Percentiles rank a stretch among this genome's conserved stretches.
Evolutionary conservation across 805 yeast species (phyloP).

Genomic region (Komagataella populi): DNA sequence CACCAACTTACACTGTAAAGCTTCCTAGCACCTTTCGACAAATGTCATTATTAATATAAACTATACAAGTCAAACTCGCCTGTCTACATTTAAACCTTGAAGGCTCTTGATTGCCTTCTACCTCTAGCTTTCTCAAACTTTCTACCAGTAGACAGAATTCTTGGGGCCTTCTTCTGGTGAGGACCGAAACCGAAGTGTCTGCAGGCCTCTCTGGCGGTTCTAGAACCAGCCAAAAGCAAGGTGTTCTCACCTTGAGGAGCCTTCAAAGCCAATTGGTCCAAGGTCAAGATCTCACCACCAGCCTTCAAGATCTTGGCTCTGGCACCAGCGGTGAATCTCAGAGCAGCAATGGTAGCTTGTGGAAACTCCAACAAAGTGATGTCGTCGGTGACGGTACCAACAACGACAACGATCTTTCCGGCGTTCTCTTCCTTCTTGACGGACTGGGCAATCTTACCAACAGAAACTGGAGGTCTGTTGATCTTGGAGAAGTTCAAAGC

Average conservation of each 20-base stretch:
- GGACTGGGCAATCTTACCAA: constrained; percentile 81
- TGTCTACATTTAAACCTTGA: constrained; percentile 77
- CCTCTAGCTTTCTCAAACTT: constrained; percentile 99
- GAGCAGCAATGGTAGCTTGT: constrained; percentile 96
- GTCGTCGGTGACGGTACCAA: constrained; percentile 99
- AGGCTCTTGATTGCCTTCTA: constrained; percentile 98
- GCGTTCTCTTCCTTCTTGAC: constrained; percentile 72
- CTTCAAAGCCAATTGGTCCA: constrained; percentile 97
- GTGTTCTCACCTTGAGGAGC: constrained; percentile 99
- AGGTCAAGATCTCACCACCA: constrained; percentile 99
- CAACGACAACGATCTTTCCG: constrained; percentile 90
- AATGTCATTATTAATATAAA: constrained; percentile 1
- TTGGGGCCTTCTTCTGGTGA: constrained; percentile 99
- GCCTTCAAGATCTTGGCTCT: constrained; percentile 93
- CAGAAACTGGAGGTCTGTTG: constrained; percentile 99
- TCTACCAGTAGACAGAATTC: constrained; percentile 95
- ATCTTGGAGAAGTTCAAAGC: constrained; percentile 94
- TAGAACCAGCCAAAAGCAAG: constrained; percentile 95
- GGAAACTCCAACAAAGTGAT: constrained; percentile 88
- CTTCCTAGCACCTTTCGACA: neutral
- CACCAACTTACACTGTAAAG: no score
- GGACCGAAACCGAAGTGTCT: constrained; percentile 99
- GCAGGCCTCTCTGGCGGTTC: constrained; percentile 98
- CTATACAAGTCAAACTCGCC: neutral
- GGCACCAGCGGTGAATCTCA: constrained; percentile 98